Conservation (phyloP, 2,329 filamentous ascomycete genomes). For the Beauveria scarabaeidicola region DNA sequence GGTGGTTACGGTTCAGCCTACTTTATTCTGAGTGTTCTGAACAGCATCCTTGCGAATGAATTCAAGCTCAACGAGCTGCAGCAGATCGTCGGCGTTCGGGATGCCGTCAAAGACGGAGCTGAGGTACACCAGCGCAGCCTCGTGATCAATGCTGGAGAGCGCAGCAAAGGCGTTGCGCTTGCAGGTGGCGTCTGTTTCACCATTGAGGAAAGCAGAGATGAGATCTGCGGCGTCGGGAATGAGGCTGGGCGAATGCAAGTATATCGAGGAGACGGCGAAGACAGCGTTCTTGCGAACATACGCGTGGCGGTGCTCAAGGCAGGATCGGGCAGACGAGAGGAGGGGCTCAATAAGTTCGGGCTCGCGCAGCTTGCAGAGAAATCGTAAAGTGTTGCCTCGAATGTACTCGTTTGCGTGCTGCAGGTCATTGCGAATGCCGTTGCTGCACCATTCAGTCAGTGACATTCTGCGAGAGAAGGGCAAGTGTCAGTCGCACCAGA, state of each 20-base stretch:
- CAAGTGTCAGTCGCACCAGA: conserved; percentile 57
- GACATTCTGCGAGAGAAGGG: neutral
- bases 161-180: conserved; percentile 97
- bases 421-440: conserved; percentile 94
- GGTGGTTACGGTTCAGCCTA: conserved; percentile 27
- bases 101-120: conserved; percentile 88
- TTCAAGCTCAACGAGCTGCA: conserved; percentile 89
- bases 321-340: conserved; percentile 82
- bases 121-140: conserved; percentile 82
- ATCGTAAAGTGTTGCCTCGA: conserved; percentile 93
- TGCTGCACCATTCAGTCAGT: conserved; percentile 44
- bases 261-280: conserved; percentile 88
- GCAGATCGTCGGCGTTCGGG: conserved; percentile 84
- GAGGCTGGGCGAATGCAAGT: conserved; percentile 77
- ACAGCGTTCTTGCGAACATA: conserved; percentile 98
- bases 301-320: conserved; percentile 90
- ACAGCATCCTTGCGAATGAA: conserved; percentile 98
- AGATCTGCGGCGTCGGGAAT: conserved; percentile 95
- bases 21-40: conserved; percentile 90
- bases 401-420: conserved; percentile 99
- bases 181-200: conserved; percentile 89
- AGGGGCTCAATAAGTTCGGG: conserved; percentile 93
- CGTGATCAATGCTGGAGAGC: conserved; percentile 82
- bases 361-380: conserved; percentile 92
- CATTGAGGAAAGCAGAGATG: conserved; percentile 78